Conservation (phyloP, 2,329 filamentous ascomycete genomes). For the Myriosclerotinia duriaeana region DNA sequence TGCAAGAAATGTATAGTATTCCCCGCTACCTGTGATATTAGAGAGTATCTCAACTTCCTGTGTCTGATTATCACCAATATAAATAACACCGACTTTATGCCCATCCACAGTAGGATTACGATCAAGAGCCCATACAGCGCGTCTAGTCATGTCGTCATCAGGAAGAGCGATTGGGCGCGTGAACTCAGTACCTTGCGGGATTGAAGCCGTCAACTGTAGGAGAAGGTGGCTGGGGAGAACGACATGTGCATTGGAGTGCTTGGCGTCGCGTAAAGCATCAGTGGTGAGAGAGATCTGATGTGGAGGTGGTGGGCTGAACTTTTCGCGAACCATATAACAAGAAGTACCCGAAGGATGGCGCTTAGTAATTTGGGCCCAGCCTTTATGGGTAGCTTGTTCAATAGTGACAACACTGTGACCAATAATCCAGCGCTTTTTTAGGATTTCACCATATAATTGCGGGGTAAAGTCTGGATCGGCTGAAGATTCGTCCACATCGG, state of each 20-base stretch:
- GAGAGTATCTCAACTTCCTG: conserved; percentile 80
- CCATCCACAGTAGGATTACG: conserved; percentile 87
- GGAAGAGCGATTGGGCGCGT: conserved; percentile 75
- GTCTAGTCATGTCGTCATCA: conserved; percentile 50
- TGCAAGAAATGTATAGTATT: conserved; percentile 83
- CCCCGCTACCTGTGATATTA: conserved; percentile 81
- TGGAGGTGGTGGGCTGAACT: conserved; percentile 57
- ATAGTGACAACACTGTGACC: conserved; percentile 74
- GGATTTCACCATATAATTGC: conserved; percentile 63
- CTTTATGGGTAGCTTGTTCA: conserved; percentile 65
- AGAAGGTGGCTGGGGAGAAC: conserved; percentile 73
- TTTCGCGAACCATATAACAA: conserved; percentile 53
- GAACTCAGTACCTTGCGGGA: conserved; percentile 56
- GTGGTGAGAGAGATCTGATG: conserved; percentile 54
- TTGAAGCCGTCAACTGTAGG: conserved; percentile 65
- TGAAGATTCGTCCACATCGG: conserved; percentile 76
- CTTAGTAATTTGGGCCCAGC: conserved; percentile 69
- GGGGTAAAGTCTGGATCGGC: conserved; percentile 65
- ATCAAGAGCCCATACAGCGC: conserved; percentile 81
- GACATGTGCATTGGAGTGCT: conserved; percentile 54
- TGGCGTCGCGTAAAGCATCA: conserved; percentile 51
- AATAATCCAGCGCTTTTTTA: conserved; percentile 68
- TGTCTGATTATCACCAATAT: conserved; percentile 84
- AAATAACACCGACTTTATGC: conserved; percentile 93
- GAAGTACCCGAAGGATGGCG: conserved; percentile 69